A percentile compares a stretch with the other conserved stretches of the same genome.
phyloP scores from a whole-genome alignment of 148 eudicot genomes.

The Polygonum aviculare region DNA sequence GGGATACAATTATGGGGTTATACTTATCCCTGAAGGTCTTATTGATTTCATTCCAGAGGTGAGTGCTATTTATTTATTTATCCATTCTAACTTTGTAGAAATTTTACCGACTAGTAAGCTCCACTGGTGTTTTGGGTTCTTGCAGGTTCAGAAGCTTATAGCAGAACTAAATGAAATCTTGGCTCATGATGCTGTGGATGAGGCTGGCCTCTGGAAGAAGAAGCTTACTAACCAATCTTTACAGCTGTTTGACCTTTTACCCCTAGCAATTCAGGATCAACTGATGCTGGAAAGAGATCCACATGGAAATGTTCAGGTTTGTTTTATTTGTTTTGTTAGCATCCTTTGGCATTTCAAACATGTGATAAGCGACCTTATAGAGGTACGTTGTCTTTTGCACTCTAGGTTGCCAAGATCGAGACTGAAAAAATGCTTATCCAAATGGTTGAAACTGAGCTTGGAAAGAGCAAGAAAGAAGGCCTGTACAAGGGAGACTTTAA shows the following conservation, averaged over 20 bases:
- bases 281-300: conserved; percentile 93
- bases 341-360: not conserved
- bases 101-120: not conserved
- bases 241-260: conserved; percentile 63
- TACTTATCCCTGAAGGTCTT: conserved; percentile 91
- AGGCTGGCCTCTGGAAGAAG: conserved; percentile 76
- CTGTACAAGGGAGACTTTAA: conserved; percentile 54
- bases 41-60: conserved; percentile 99
- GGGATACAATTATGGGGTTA: conserved; percentile 89
- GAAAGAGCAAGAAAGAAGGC: conserved; percentile 54
- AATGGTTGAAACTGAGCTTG: conserved; percentile 91
- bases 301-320: conserved; percentile 91
- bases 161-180: conserved; percentile 81
- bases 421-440: conserved; percentile 96
- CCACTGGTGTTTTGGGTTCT: not conserved
- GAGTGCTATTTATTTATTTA: not conserved
- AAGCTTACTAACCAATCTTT: conserved; percentile 53
- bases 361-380: not conserved
- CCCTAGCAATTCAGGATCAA: conserved; percentile 84
- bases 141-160: conserved; percentile 93
- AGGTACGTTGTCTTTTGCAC: not conserved
- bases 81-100: not conserved
- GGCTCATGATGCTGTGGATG: conserved; percentile 74
- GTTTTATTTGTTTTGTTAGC: not conserved
- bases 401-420: conserved; percentile 91